Conservation (phyloP, 1,139 yeast genomes). For the Ogataea hybrid region DNA sequence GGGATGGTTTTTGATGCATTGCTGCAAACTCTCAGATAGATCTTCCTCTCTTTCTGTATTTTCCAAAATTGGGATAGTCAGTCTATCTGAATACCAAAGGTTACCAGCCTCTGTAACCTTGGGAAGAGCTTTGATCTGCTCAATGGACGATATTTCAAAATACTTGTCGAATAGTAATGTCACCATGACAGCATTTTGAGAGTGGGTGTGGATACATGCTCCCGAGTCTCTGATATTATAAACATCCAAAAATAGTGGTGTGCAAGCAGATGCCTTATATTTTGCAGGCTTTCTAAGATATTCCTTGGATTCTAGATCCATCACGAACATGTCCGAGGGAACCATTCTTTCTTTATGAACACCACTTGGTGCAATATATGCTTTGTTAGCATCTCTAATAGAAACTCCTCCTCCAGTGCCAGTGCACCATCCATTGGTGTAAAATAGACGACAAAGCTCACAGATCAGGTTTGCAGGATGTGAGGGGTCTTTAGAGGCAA, state of each 20-base stretch:
- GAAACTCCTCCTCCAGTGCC: slow-evolving; percentile 98
- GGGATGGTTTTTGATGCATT: slow-evolving; percentile 68
- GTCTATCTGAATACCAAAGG: slow-evolving; percentile 68
- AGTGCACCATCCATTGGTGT: slow-evolving; percentile 85
- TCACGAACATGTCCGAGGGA: slow-evolving; percentile 82
- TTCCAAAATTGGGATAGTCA: slow-evolving; percentile 86
- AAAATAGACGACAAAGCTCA: slow-evolving; percentile 74
- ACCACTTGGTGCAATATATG: slow-evolving; percentile 90
- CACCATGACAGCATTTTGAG: slow-evolving; percentile 82
- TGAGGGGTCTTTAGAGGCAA: slow-evolving; percentile 49
- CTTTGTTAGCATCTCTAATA: slow-evolving; percentile 56
- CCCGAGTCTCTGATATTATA: slow-evolving; percentile 75
- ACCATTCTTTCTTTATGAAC: slow-evolving; percentile 88
- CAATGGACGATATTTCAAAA: slow-evolving; percentile 76
- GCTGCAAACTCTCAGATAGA: slow-evolving; percentile 62
- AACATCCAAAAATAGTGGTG: slow-evolving; percentile 82
- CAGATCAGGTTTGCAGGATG: slow-evolving; percentile 90
- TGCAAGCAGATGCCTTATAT: slow-evolving; percentile 88
- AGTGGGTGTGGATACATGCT: slow-evolving; percentile 94
- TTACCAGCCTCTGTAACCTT: slow-evolving; percentile 64
- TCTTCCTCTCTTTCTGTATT: slow-evolving; percentile 89
- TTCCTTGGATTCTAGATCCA: slow-evolving; percentile 52
- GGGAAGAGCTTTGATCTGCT: slow-evolving; percentile 93
- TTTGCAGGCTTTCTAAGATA: slow-evolving; percentile 61
- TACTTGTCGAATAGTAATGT: slow-evolving; percentile 68